A percentile compares a stretch with the other conserved stretches of the same genome.
phyloP scores from a whole-genome alignment of 2,329 filamentous ascomycete species.

The Akanthomyces lecanii region DNA sequence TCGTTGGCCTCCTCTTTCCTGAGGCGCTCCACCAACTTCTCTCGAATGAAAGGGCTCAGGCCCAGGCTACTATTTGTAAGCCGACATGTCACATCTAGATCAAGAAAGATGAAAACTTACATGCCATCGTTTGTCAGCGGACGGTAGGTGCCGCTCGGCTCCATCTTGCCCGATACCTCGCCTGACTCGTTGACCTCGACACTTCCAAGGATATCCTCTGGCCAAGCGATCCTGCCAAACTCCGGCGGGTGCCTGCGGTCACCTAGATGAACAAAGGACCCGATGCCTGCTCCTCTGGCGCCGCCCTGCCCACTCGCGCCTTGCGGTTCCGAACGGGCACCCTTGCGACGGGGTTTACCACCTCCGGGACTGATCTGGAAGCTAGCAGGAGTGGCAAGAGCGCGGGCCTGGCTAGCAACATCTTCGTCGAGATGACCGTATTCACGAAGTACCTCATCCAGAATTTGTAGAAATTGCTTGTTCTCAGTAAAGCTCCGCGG shows the following conservation, averaged over 20 bases:
- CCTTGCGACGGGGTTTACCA: constrained; percentile 41
- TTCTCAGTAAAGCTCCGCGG: constrained; percentile 58
- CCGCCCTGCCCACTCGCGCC: constrained; percentile 59
- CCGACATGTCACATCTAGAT: not conserved
- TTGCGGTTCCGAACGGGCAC: constrained; percentile 28
- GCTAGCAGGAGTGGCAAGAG: constrained; percentile 56
- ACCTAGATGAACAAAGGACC: constrained; percentile 62
- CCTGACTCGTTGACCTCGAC: constrained; percentile 59
- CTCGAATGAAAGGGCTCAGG: constrained; percentile 49
- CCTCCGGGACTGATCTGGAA: constrained; percentile 50
- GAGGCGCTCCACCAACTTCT: constrained; percentile 48
- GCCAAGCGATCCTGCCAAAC: constrained; percentile 64
- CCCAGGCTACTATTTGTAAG: constrained; percentile 41
- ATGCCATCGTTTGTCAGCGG: constrained; percentile 63
- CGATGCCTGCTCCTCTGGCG: constrained; percentile 54
- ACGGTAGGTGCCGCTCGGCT: constrained; percentile 60
- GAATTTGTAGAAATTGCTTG: constrained; percentile 52
- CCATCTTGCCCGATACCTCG: constrained; percentile 53
- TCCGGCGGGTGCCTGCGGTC: constrained; percentile 61
- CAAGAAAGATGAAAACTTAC: constrained; percentile 42
- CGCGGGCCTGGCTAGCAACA: constrained; percentile 53
- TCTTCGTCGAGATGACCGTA: constrained; percentile 54
- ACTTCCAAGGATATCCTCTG: constrained; percentile 66
- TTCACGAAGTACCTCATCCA: constrained; percentile 52
- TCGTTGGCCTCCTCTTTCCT: constrained; percentile 41